Evolutionary conservation across 441 rosid genomes (phyloP), one percentile per base, ranked within the genome.

Genomic region (Cnidoscolus chayamansa): DNA sequence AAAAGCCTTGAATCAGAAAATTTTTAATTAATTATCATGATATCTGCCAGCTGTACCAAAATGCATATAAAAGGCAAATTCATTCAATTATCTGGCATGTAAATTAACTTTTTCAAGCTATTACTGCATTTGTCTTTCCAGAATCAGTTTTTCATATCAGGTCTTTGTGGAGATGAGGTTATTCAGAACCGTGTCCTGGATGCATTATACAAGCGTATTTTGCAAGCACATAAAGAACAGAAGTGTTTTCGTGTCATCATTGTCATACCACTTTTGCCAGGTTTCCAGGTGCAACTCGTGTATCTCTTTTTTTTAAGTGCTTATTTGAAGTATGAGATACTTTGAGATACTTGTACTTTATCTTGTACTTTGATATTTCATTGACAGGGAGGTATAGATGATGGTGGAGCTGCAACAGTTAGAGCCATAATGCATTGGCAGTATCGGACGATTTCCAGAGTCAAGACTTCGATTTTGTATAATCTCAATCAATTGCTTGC

Each of bases 341-440:
- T 43, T 16, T 35, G 40, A 8, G 68, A n/a, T 25, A 25, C 25
- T 25, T 25, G 25, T 25, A 25, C 20, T 54, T 65, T 20, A 60
- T 58, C 45, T 32, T 54, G 49, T 60, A 60, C 64, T 51, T 45
- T 71, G 62, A 31, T 71, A 10, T 74, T 64, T 54, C 53, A 63
- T 80, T 79, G 67, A 72, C 84, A 95, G 98, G 99, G 99, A 40
- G 99, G 98, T 61, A 65, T 93, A 81, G 98, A 93, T 73, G 99
- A 93, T 84, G 85, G 88, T 63, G 98, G 99, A 49, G 98, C 98
- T 20, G 98, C 99, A 66, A 87, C 98, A 74, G 96, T 93, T 37
- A 88, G 98, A 90, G 99, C 99, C 77, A 88, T 93, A 84, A 90
- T 91, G 97, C 99, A 96, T 78, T 96, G 98, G 99, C 99, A 93